phyloP scores from a whole-genome alignment of 2,329 filamentous ascomycete genomes.

The Exserohilum turcica region DNA sequence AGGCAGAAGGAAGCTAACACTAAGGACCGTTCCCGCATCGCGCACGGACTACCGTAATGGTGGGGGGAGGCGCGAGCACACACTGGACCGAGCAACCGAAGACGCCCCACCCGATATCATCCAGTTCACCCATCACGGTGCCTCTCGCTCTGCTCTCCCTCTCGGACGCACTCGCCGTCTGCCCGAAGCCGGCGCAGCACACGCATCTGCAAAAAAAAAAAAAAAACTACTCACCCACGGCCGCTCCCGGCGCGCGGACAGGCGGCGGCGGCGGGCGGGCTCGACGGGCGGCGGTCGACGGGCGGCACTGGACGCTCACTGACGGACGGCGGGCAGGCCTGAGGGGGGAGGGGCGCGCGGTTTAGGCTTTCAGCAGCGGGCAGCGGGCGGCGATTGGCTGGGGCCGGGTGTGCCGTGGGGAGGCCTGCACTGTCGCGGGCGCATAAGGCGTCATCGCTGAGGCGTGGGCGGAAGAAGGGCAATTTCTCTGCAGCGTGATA shows the following conservation, averaged over 20 bases:
- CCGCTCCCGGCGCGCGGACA: background rate
- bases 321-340: conserved; percentile 23
- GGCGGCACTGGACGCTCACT: conserved; percentile 20
- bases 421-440: conserved; percentile 36
- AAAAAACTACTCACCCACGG: background rate
- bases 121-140: conserved; percentile 20
- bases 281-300: background rate
- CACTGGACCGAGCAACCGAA: conserved; percentile 10
- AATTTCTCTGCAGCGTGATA: conserved; percentile 41
- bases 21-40: conserved; percentile 16
- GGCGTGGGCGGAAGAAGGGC: conserved; percentile 35
- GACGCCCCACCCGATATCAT: conserved; percentile 12
- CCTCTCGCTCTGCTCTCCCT: conserved; percentile 8
- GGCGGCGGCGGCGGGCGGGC: background rate
- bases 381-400: conserved; percentile 35
- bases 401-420: conserved; percentile 30
- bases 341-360: conserved; percentile 33
- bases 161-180: background rate
- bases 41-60: conserved; percentile 20
- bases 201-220: too few relatives aligned
- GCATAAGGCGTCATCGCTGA: conserved; percentile 36
- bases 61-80: conserved; percentile 18
- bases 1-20: conserved; percentile 1
- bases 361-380: conserved; percentile 29
- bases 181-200: background rate